Evolutionary conservation across 345 rosid species (phyloP), one percentile per base, ranked within the genome.

Genomic region (Rhizophora mangle): DNA sequence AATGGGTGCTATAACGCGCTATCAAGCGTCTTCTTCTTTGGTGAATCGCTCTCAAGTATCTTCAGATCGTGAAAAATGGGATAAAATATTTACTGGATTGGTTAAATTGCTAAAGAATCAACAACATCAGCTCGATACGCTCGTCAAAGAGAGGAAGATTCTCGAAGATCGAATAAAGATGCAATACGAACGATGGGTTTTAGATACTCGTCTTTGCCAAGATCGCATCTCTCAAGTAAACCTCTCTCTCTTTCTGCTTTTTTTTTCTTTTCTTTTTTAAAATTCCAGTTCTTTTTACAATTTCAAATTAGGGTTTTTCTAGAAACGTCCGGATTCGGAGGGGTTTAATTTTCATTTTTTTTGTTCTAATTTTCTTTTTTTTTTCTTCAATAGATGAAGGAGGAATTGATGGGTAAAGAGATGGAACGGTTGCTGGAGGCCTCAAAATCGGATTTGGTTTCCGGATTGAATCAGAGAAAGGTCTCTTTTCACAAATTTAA

Each of bases 61-160:
- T 1, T 72, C 82, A 21, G 89, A 85, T 36, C 77, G 88, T 32
- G 60, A 63, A 80, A 89, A 83, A 62, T 85, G 97, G 96, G 86
- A 76, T 53, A 82, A 62, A 53, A 74, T 92, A 13, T 86, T 87
- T 63, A 65, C 84, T 46, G 72, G 77, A 26, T 51, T 89, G 65
- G 82, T 89, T 29, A 75, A 87, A 66, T 74, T 86, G 56, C 47
- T 96, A 32, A 79, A 79, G 52, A 69, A 81, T 59, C 91, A 86
- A 69, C 91, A 92, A 70, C 79, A 83, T 37, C 93, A 89, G 88
- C 86, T 90, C 29, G 76, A 79, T 51, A 74, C 85, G 22, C 85
- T 90, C 29, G 73, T 84, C 54, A 64, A 77, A 74, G 89, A 92
- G 64, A 83, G 88, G 81, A 85, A 83, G 68, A 52, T 81, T 26